phyloP scores from a whole-genome alignment of 2,329 filamentous ascomycete species.

The Penicillium sp. region DNA sequence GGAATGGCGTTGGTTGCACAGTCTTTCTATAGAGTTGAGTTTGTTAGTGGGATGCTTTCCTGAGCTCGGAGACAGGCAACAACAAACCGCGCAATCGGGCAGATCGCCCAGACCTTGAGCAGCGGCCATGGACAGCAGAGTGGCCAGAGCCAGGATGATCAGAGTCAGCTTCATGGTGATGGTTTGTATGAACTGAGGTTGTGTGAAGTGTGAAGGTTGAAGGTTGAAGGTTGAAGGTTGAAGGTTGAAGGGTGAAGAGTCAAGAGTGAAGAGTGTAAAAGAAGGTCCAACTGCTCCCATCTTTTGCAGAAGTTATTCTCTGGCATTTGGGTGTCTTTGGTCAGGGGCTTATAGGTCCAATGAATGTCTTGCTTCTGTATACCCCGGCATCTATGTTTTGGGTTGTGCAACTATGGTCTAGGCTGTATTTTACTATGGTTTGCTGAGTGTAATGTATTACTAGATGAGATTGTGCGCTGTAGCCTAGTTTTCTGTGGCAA shows the following conservation, averaged over 20 bases:
- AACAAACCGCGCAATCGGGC: conserved; percentile 55
- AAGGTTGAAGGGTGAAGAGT: too few relatives aligned
- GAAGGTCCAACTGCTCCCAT: not conserved
- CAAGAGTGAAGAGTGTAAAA: not conserved
- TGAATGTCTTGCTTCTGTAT: conserved; percentile 1
- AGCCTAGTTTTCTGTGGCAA: not conserved
- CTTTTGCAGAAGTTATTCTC: not conserved
- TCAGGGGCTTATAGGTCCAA: conserved; percentile 5
- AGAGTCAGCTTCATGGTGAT: conserved; percentile 48
- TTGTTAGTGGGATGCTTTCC: conserved; percentile 2
- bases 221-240: too few relatives aligned
- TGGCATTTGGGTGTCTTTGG: not conserved
- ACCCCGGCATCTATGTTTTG: conserved; percentile 2
- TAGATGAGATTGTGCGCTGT: not conserved
- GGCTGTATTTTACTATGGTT: not conserved
- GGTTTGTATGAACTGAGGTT: conserved; percentile 5
- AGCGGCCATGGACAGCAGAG: conserved; percentile 46
- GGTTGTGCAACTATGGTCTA: not conserved
- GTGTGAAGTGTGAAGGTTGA: not conserved
- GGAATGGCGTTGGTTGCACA: conserved; percentile 44
- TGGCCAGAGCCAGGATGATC: conserved; percentile 51
- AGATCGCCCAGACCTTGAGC: conserved; percentile 47
- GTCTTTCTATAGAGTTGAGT: conserved; percentile 22
- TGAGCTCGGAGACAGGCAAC: not conserved
- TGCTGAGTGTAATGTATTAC: not conserved